phyloP scores from a whole-genome alignment of 1,284 basidiomycete genomes.

The Moesziomyces antarcticus region DNA sequence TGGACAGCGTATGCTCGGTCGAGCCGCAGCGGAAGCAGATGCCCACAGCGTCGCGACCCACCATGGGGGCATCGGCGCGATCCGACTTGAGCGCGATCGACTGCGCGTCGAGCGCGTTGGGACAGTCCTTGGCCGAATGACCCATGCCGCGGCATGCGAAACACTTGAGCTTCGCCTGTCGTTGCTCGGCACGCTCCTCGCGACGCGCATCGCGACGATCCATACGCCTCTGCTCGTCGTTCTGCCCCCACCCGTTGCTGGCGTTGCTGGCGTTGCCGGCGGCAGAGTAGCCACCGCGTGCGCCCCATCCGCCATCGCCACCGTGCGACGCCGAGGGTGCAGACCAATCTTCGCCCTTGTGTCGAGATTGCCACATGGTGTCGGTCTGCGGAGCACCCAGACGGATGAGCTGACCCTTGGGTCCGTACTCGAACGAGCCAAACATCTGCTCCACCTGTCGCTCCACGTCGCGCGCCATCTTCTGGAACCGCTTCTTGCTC shows the following conservation, averaged over 20 bases:
- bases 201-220: conserved; percentile 73
- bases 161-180: conserved; percentile 76
- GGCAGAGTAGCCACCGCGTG: conserved; percentile 18
- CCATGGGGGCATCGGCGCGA: conserved; percentile 44
- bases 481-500: conserved; percentile 32
- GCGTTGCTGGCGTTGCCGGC: neutral
- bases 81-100: conserved; percentile 30
- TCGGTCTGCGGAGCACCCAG: conserved; percentile 44
- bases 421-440: conserved; percentile 51
- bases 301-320: conserved; percentile 36
- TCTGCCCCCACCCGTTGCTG: conserved; percentile 8
- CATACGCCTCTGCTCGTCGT: conserved; percentile 44
- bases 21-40: conserved; percentile 79
- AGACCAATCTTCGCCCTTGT: conserved; percentile 30
- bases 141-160: conserved; percentile 88
- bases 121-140: conserved; percentile 86
- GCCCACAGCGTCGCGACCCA: conserved; percentile 66
- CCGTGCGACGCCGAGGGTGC: conserved; percentile 11
- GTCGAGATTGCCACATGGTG: conserved; percentile 40
- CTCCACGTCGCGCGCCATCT: conserved; percentile 60
- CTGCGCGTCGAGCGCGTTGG: conserved; percentile 52
- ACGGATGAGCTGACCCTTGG: conserved; percentile 49
- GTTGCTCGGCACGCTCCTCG: conserved; percentile 76
- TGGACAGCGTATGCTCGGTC: conserved; percentile 79
- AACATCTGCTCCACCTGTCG: conserved; percentile 59